Evolutionary conservation across 2,329 filamentous ascomycete genomes (phyloP), one percentile per base, ranked within the genome.

Genomic region (Claviceps sp.): DNA sequence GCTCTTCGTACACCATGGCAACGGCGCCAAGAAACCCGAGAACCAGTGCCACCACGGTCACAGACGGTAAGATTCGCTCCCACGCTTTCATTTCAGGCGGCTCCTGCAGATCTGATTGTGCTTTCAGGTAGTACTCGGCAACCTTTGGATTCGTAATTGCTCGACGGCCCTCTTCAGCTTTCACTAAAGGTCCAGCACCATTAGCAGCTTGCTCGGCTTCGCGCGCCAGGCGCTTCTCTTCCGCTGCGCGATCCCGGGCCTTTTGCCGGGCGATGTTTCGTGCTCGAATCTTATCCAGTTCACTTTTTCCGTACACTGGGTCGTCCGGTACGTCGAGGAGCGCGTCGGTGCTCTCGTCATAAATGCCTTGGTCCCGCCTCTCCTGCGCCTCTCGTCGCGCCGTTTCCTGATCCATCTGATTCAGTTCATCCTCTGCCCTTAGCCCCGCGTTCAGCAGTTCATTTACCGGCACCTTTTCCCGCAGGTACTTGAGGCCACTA

Each of bases 351-450:
- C 61, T 56, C n/a, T 54, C 52, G 4, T 57, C 56, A n/a, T 62
- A 56, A 5, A 62, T 59, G 40, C n/a, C 40, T 37, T 62, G 58
- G 14, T 53, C 55, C 38, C 53, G 50, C 48, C 55, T 57, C 13
- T 58, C 56, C 34, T 58, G 57, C 1, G 56, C 57, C 14, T 58
- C 55, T 37, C 60, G 53, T 53, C 57, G 60, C 61, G 47, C 50
- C 49, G 50, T 60, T 56, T 67, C 60, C 57, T 62, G 60, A 55
- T 81, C 78, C 56, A 83, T 63, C 53, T 69, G 69, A 20, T 68
- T 70, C 49, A 84, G 70, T 65, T 84, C 81, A 52, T 82, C 76
- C 64, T 84, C 79, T 14, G 80, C 81, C 48, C 79, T 71, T 50
- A 82, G 65, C 1, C 78, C 78, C 2, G 79, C 79, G 57, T 79